These are phyloP conservation scores for Eimeria nieschulzi DNA, from an alignment of 169 alveolate species.

Conservation along the genomic window DNA sequence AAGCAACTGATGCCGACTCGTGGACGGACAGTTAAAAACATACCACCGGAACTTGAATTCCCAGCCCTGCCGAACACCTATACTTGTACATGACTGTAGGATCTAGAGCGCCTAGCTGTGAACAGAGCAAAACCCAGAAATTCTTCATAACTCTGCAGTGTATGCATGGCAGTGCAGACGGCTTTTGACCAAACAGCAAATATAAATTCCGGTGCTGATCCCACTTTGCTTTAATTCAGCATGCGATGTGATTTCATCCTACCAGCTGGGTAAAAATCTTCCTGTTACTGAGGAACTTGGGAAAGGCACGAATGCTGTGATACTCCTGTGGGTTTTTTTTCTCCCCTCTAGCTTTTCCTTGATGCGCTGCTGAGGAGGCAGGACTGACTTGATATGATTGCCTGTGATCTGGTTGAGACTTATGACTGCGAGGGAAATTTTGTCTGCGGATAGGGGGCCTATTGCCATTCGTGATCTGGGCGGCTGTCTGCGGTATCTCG, in stretches of 20 bases:
- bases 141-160: background rate
- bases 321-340: background rate
- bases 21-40: background rate
- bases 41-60: conserved; percentile 61
- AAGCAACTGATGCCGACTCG: too few relatives aligned
- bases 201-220: too few relatives aligned
- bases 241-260: background rate
- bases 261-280: background rate
- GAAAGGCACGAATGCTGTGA: background rate
- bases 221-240: background rate
- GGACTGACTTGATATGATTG: too few relatives aligned
- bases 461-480: too few relatives aligned
- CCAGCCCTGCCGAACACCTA: conserved; percentile 45
- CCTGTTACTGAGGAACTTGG: background rate
- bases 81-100: conserved; percentile 30
- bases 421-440: too few relatives aligned
- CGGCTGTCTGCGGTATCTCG: too few relatives aligned
- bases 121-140: background rate
- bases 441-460: too few relatives aligned
- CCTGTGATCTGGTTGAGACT: too few relatives aligned
- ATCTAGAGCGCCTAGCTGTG: conserved; percentile 6
- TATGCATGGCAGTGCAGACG: too few relatives aligned
- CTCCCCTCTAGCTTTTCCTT: background rate
- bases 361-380: background rate
- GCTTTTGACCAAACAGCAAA: too few relatives aligned